Evolutionary conservation across 2,329 filamentous ascomycete species (phyloP).

Genomic region (Apiospora arundinis): DNA sequence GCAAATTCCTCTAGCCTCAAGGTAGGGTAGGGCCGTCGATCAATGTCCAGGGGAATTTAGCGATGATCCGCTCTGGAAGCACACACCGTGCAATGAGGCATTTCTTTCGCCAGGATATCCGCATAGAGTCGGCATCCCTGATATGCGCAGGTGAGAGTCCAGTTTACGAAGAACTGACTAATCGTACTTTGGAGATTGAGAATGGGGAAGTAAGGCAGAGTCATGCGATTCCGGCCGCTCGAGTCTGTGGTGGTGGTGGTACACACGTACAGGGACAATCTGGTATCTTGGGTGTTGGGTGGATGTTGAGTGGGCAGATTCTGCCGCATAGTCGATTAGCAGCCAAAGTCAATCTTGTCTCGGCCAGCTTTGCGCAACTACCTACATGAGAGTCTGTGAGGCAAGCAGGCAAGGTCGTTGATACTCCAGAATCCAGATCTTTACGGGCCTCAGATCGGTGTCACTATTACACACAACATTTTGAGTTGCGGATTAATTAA

Average conservation of each 20-base stretch:
- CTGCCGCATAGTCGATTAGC: not conserved
- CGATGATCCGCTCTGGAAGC: not conserved
- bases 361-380: not conserved
- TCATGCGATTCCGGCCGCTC: not conserved
- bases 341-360: slow-evolving; percentile 10
- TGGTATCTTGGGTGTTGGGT: not conserved
- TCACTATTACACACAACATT: not conserved
- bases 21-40: not conserved
- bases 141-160: not conserved
- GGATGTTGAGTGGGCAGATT: not conserved
- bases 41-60: not conserved
- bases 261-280: no score
- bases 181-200: not conserved
- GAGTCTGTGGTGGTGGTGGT: not conserved
- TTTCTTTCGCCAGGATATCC: not conserved
- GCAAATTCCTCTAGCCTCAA: not conserved
- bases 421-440: slow-evolving; percentile 6
- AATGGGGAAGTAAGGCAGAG: not conserved
- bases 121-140: not conserved
- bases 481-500: slow-evolving; percentile 12
- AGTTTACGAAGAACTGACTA: slow-evolving; percentile 17
- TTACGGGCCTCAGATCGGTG: slow-evolving; percentile 8
- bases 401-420: not conserved
- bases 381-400: no score
- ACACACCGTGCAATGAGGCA: slow-evolving; percentile 1